Base-by-base conservation (phyloP, 306 rosid genomes). In the Cyclanthera cordifolia region DNA sequence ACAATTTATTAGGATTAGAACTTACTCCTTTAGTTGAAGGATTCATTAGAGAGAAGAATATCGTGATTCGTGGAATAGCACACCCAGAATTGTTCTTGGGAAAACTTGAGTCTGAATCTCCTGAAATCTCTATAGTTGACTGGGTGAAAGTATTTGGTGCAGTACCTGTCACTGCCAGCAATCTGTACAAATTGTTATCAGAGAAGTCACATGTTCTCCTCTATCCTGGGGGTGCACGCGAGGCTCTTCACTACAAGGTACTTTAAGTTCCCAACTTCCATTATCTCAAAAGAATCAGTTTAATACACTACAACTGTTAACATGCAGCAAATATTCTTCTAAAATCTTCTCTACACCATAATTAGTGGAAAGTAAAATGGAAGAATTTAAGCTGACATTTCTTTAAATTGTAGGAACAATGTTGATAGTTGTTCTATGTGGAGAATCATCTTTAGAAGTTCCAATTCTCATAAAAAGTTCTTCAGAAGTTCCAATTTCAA, bases 151-250 rank as follows among this genome's bases (percentile, higher is more conserved):
- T 93, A 72, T 86, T 85, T 69, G 99, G 99, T 0, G 95, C 79
- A 6, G 79, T 90, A n/a, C 95, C 99, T 60, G 99, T 93, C 37
- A 60, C 95, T 23, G 83, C 83, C 27, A 79, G 74, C 86, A 80
- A 83, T 77, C 76, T 93, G 37, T 93, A 80, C 71, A 93, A 81
- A 76, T 75, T 82, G 70, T 86, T 93, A 47, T 79, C 88, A 30
- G 72, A 78, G 49, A 87, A 93, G 50, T 79, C 94, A 20, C 88
- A 90, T 68, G 87, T 86, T 78, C 96, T 93, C 34, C 85, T 93
- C 55, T 93, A 87, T 81, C 99, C 99, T 2, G 99, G 99, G 54
- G 99, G 99, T 60, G 90, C 87, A 3, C 95, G 96, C 0, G 99
- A 93, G 82, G 96, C 96, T 72, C 81, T 93, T 53, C 99, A 93